Evolutionary conservation across 1,139 yeast genomes (phyloP), one percentile per base, ranked within the genome.

Genomic region (Candida tropicalis): DNA sequence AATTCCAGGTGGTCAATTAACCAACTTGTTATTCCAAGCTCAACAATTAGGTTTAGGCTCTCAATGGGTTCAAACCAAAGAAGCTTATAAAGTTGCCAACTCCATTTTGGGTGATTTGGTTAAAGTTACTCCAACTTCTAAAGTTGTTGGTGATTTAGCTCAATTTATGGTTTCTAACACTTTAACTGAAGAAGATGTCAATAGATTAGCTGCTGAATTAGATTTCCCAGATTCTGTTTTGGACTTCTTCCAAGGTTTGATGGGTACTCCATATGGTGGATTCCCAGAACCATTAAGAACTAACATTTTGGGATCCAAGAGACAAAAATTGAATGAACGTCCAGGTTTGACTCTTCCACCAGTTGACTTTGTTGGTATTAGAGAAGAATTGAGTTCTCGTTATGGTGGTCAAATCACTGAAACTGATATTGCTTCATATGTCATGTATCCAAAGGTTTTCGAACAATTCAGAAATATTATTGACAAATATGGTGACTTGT

Each of bases 201-300:
- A 75, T 64, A 86, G 85, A 62, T 80, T 93, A 60, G 99, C 99
- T 2, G 72, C 81, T 41, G 89, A 89, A 55, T 80, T 93, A 58
- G 98, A 93, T 68, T 93, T 93, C 95, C 99, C 99, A 47, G 97
- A 86, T 60, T 91, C 98, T 13, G 97, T 93, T 26, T 79, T 93
- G 63, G 99, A 95, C 70, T 93, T 93, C 78, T 90, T 93, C 81
- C 97, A 95, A 75, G 99, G 99, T 57, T 79, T 93, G 62, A 93
- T 95, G 90, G 99, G 99, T 63, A 93, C 93, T 58, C 99, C 99
- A 57, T 90, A 88, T 63, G 99, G 99, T 55, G 99, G 99, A 6
- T 93, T 95, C 95, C 99, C 99, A 43, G 99, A 93, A 71, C 99
- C 99, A 38, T 77, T 93, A 67, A 84, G 99, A 73, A 76, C 96